Percentiles rank a stretch among this genome's conserved stretches.
These are phyloP conservation scores for Dactylellina parvicollis DNA, from an alignment of 2,329 filamentous ascomycete genomes.

Conservation along the genomic window DNA sequence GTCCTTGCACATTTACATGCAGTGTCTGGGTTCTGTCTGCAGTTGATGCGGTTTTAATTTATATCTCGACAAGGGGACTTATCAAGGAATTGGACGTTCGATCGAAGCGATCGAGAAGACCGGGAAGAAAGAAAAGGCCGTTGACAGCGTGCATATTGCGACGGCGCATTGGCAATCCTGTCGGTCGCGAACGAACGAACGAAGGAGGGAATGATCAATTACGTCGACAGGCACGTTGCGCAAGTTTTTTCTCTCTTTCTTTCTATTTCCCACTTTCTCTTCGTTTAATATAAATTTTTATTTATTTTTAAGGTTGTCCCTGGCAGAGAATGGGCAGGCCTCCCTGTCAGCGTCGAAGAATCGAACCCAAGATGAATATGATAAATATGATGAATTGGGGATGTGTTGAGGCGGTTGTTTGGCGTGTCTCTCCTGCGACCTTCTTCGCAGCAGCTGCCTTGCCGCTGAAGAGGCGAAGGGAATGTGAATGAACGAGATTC, in stretches of 20 bases:
- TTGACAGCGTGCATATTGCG: neutral
- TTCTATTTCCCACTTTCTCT: neutral
- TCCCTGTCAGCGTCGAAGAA: neutral
- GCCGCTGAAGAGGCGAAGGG: neutral
- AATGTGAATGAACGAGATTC: neutral
- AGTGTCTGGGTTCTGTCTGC: slow-evolving; percentile 11
- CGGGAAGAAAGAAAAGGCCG: neutral
- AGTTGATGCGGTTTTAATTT: slow-evolving; percentile 42
- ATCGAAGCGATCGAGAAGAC: slow-evolving; percentile 26
- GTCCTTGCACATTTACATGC: slow-evolving; percentile 5
- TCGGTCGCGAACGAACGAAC: neutral
- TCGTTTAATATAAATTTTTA: neutral
- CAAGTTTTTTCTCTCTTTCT: neutral
- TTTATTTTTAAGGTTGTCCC: slow-evolving; percentile 8
- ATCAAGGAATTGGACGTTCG: slow-evolving; percentile 37
- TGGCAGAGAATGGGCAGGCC: no score
- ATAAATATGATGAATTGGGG: neutral
- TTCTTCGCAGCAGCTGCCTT: neutral
- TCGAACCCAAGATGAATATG: no score
- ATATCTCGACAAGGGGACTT: slow-evolving; percentile 27
- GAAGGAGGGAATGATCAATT: neutral
- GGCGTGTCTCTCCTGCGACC: slow-evolving; percentile 21
- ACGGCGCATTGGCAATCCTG: slow-evolving; percentile 5
- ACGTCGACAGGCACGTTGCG: slow-evolving; percentile 9
- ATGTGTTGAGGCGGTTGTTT: slow-evolving; percentile 18